Percentiles rank a stretch among this genome's conserved stretches.
Conservation (phyloP, 176 grass and related monocot genomes). For the Eragrostis nindensis region DNA sequence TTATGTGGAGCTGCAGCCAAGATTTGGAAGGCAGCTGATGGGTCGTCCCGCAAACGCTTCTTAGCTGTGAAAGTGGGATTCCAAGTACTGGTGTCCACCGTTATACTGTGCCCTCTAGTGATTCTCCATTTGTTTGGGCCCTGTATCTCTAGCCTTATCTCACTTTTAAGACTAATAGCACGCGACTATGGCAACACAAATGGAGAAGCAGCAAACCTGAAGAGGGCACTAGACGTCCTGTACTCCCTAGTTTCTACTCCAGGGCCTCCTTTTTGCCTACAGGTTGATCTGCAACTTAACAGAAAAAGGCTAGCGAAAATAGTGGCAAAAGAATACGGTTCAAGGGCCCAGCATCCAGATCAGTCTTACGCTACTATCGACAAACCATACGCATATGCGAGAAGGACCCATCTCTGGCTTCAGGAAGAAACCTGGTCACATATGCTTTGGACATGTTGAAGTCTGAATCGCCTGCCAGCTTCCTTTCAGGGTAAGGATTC, state of each 20-base stretch:
- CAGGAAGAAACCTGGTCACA: neutral
- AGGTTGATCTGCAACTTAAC: neutral
- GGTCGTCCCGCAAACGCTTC: too few species aligned
- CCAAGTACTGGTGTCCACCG: neutral
- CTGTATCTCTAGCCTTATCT: neutral
- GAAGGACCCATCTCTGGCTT: slow-evolving; percentile 4
- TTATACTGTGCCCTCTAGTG: neutral
- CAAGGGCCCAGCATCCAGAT: too few species aligned
- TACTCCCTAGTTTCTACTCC: neutral
- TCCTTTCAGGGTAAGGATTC: neutral
- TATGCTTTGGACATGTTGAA: neutral
- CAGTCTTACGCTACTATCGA: too few species aligned
- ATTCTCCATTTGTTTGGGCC: neutral
- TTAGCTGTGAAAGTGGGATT: neutral
- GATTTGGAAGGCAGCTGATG: too few species aligned
- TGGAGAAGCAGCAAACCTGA: neutral
- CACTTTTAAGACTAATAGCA: neutral
- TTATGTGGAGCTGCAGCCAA: too few species aligned
- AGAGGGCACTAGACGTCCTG: neutral
- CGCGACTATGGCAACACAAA: neutral
- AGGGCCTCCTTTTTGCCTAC: neutral
- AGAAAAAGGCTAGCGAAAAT: too few species aligned
- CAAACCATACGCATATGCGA: neutral
- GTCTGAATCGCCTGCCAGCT: neutral
- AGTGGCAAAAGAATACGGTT: too few species aligned